Percentiles rank a stretch among this genome's conserved stretches.
Conservation (phyloP, 768 basidiomycete genomes). For the Lactarius tabidus region DNA sequence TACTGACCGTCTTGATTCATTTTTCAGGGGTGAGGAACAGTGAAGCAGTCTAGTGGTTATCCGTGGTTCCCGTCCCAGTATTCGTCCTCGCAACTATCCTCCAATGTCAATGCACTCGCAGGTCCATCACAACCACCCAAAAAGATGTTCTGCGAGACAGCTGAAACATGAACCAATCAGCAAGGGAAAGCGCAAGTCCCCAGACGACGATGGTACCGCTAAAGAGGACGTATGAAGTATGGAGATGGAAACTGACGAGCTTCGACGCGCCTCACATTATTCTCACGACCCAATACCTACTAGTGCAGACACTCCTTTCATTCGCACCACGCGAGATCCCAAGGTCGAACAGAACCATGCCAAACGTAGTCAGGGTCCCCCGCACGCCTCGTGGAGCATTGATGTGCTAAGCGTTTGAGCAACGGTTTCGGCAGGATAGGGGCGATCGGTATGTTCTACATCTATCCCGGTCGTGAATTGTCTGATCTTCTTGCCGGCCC, state of each 20-base stretch:
- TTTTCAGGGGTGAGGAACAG: slow-evolving; percentile 41
- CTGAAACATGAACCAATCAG: no score
- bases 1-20: no score
- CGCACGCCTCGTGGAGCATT: slow-evolving; percentile 51
- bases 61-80: slow-evolving; percentile 43
- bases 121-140: slow-evolving; percentile 46
- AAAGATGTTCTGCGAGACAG: slow-evolving; percentile 52
- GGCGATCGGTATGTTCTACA: slow-evolving; percentile 51
- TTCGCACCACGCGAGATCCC: slow-evolving; percentile 57
- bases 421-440: slow-evolving; percentile 59
- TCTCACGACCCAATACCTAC: slow-evolving; percentile 45
- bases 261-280: slow-evolving; percentile 41
- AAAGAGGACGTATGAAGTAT: slow-evolving; percentile 63
- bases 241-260: slow-evolving; percentile 63
- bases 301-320: slow-evolving; percentile 34
- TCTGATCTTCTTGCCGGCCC: slow-evolving; percentile 38
- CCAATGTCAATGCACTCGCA: slow-evolving; percentile 34
- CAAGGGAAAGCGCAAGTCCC: slow-evolving; percentile 36
- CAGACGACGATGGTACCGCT: slow-evolving; percentile 45
- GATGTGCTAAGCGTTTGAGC: slow-evolving; percentile 68
- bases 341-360: slow-evolving; percentile 63
- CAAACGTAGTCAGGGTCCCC: slow-evolving; percentile 50
- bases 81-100: no score
- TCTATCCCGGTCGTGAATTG: slow-evolving; percentile 14
- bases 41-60: slow-evolving; percentile 63